Evolutionary conservation across 2,329 filamentous ascomycete genomes (phyloP).

Genomic region (Phialophora tarda): DNA sequence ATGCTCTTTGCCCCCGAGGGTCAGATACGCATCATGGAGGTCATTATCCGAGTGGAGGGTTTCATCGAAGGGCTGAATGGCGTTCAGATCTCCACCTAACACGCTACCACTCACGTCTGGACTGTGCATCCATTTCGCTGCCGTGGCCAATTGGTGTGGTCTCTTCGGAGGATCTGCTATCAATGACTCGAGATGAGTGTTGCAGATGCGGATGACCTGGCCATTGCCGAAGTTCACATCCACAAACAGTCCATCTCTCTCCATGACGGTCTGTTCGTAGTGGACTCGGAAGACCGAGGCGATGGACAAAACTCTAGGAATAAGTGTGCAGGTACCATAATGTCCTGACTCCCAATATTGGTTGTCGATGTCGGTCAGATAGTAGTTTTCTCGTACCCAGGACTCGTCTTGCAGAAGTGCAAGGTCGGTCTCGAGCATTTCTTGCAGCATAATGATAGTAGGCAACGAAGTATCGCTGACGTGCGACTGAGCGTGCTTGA

Average conservation of each 20-base stretch:
- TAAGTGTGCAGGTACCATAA: conserved; percentile 61
- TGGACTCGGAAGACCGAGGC: conserved; percentile 57
- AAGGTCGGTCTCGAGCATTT: conserved; percentile 58
- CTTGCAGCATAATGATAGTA: conserved; percentile 58
- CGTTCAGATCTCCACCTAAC: conserved; percentile 63
- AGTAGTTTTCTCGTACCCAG: conserved; percentile 58
- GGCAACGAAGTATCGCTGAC: conserved; percentile 41
- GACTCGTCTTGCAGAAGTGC: conserved; percentile 49
- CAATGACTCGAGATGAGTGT: conserved; percentile 64
- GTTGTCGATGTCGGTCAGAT: conserved; percentile 55
- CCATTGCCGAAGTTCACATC: conserved; percentile 49
- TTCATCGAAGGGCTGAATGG: conserved; percentile 61
- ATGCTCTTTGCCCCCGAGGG: conserved; percentile 58
- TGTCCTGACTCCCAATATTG: conserved; percentile 52
- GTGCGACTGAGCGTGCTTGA: conserved; percentile 48
- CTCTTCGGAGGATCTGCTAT: conserved; percentile 56
- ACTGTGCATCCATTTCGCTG: conserved; percentile 52
- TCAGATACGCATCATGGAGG: conserved; percentile 60
- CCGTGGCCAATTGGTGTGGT: conserved; percentile 55
- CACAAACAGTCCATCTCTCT: conserved; percentile 62
- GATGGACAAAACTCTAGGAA: conserved; percentile 57
- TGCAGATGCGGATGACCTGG: conserved; percentile 56
- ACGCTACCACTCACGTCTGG: conserved; percentile 46
- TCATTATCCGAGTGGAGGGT: conserved; percentile 55
- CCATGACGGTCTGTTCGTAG: conserved; percentile 57